A percentile compares a stretch with the other conserved stretches of the same genome.
Evolutionary conservation across 1,284 basidiomycete species (phyloP).

Genomic region (Prillingera fragicola): DNA sequence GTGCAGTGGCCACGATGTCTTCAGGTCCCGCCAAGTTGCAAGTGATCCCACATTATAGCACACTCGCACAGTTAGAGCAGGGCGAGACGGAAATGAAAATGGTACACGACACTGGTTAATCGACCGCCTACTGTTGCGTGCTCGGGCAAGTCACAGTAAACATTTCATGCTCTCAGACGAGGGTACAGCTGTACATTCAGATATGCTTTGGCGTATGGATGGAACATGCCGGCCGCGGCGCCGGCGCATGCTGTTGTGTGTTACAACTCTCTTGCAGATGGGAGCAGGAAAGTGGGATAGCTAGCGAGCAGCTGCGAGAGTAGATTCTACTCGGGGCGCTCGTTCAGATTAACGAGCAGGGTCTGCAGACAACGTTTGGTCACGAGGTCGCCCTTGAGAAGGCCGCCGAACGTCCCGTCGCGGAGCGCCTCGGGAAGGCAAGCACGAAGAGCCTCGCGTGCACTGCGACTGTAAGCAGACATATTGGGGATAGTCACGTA

Average conservation of each 20-base stretch:
- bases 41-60: too few species aligned
- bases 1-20: too few species aligned
- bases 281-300: neutral
- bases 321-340: slow-evolving; percentile 45
- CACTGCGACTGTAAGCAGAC: slow-evolving; percentile 53
- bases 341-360: slow-evolving; percentile 78
- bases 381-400: slow-evolving; percentile 94
- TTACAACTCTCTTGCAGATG: neutral
- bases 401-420: slow-evolving; percentile 85
- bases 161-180: neutral
- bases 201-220: slow-evolving; percentile 1
- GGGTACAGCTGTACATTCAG: slow-evolving; percentile 8
- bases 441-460: slow-evolving; percentile 89
- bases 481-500: slow-evolving; percentile 46
- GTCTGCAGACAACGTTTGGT: slow-evolving; percentile 95
- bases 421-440: slow-evolving; percentile 95
- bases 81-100: too few species aligned
- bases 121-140: too few species aligned
- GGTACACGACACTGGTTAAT: too few species aligned
- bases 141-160: too few species aligned
- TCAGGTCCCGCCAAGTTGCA: too few species aligned
- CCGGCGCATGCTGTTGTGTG: neutral
- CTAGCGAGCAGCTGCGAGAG: neutral
- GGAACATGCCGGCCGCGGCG: neutral
- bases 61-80: too few species aligned